phyloP scores from a whole-genome alignment of 441 rosid species.

The Hypseocharis bilobata region DNA sequence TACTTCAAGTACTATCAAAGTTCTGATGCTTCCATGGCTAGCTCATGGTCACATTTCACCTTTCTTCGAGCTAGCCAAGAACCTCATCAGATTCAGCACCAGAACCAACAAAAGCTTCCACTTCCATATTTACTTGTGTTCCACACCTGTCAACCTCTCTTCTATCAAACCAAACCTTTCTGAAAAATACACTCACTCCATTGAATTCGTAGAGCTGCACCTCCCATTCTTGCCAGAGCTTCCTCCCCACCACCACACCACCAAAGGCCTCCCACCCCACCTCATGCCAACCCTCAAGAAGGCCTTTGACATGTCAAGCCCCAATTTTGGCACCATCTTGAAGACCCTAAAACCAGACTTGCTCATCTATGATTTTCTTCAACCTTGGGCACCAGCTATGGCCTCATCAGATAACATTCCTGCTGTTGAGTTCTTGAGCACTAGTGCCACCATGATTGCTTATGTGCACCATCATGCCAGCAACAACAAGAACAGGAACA shows the following conservation, averaged over 20 bases:
- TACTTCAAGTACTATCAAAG: no score
- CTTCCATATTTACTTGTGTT: conserved; percentile 31
- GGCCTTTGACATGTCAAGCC: conserved; percentile 27
- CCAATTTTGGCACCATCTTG: conserved; percentile 18
- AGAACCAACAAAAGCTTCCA: no score
- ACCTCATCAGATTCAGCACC: conserved; percentile 14
- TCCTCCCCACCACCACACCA: conserved; percentile 34
- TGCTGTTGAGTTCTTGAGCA: conserved; percentile 16
- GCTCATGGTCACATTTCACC: conserved; percentile 39
- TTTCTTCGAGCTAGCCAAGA: conserved; percentile 33
- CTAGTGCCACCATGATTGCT: conserved; percentile 7
- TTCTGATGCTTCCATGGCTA: conserved; percentile 39
- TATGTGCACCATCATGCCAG: conserved; percentile 11
- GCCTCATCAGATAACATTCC: conserved; percentile 16
- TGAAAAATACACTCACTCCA: conserved; percentile 6
- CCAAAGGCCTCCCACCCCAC: conserved; percentile 30
- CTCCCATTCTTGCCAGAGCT: conserved; percentile 29
- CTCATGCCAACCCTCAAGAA: conserved; percentile 27
- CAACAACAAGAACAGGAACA: neutral
- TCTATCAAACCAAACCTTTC: conserved; percentile 21
- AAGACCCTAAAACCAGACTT: conserved; percentile 19
- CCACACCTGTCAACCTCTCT: conserved; percentile 26
- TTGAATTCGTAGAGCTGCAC: conserved; percentile 27
- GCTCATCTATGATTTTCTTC: conserved; percentile 29
- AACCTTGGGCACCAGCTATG: conserved; percentile 26